Conservation (phyloP, 106 monocot species). For the Iris macrosiphon region DNA sequence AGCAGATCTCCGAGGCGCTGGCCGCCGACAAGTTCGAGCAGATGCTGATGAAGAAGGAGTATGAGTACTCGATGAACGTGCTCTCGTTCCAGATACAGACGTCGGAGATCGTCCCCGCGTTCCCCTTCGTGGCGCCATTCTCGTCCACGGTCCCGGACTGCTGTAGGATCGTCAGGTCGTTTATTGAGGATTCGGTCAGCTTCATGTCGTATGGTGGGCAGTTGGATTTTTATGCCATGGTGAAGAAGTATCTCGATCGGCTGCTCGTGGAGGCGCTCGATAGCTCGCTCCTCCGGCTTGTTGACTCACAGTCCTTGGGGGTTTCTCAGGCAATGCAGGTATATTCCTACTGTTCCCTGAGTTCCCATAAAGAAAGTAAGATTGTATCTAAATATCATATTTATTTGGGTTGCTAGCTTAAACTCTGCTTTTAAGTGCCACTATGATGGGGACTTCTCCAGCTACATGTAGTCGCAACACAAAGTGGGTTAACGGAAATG, state of each 20-base stretch:
- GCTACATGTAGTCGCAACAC: no score
- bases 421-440: no score
- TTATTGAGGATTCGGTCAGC: slow-evolving; percentile 91
- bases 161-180: slow-evolving; percentile 90
- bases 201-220: slow-evolving; percentile 94
- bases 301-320: slow-evolving; percentile 42
- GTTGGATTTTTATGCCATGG: slow-evolving; percentile 63
- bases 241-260: slow-evolving; percentile 84
- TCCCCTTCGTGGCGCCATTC: slow-evolving; percentile 92
- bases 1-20: slow-evolving; percentile 72
- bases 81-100: slow-evolving; percentile 89
- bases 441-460: no score
- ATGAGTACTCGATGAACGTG: slow-evolving; percentile 99
- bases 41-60: slow-evolving; percentile 98
- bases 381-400: no score
- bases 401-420: no score
- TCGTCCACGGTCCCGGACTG: slow-evolving; percentile 79
- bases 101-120: slow-evolving; percentile 82
- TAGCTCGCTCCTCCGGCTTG: slow-evolving; percentile 58
- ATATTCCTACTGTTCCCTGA: not conserved
- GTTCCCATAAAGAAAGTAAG: no score
- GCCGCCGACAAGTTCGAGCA: slow-evolving; percentile 80
- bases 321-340: slow-evolving; percentile 92
- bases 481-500: no score
- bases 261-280: slow-evolving; percentile 74